Base-by-base conservation (phyloP, 2,329 filamentous ascomycete genomes). In the Lachnellula hyalina region DNA sequence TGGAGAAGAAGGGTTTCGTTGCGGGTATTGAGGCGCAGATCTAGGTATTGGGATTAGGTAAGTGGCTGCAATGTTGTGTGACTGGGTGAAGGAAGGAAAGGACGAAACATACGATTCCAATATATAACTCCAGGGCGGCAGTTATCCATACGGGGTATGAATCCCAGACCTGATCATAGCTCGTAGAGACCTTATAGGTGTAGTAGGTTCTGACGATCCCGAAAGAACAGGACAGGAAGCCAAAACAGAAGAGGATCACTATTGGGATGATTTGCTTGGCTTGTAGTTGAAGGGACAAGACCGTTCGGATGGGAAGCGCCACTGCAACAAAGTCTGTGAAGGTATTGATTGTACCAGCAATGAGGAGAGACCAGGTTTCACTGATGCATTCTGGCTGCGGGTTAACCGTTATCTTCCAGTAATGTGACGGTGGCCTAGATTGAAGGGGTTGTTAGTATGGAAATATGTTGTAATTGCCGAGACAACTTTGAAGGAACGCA, bases 291-390 rank as follows among this genome's bases (percentile, higher is more conserved):
- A 79, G 65, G 15, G 69, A 67, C 59, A 74, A 68, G 8, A 80
- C 71, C 3, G 74, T 75, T 21, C 71, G 71, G 46, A 82, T 74
- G 1, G 79, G 80, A 3, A 83, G 68, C 0, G 77, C 63, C 36
- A 79, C 77, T n/a, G 79, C 74, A 11, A 78, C 64, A 44, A 85
- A 74, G 65, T 86, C 81, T 6, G 81, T 83, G 44, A 78, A 63
- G 47, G 83, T 83, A 67, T 85, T 85, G 58, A 83, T 74, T 28
- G 80, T 76, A 2, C 82, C 81, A 36, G 82, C 74, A 36, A 74
- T 74, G 32, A 80, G 73, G 28, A 82, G 73, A 49, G 81, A 78
- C 0, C 71, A 69, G 2, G 77, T 73, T 57, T 84, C 73, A 25
- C 79, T 63, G 40, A 81, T 75, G 46, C 77, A 75, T 17, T 76